These are phyloP conservation scores for Talaromyces rugulosus DNA, from an alignment of 2,329 filamentous ascomycete species.

Conservation along the genomic window DNA sequence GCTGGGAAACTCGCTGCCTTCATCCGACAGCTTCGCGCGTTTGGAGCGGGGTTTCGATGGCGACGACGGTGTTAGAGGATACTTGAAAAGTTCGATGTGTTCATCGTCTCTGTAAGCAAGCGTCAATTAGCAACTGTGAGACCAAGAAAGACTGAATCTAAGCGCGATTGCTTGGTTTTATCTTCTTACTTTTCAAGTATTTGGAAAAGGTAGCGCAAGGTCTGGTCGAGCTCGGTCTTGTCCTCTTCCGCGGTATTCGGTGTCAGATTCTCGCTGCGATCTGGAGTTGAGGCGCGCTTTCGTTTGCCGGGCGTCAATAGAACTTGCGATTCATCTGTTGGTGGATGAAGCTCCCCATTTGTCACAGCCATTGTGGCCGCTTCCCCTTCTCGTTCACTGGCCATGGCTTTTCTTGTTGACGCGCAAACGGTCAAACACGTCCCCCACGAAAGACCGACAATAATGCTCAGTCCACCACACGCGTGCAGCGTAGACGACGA, in stretches of 20 bases:
- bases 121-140: constrained; percentile 14
- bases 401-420: constrained; percentile 23
- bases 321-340: constrained; percentile 24
- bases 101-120: constrained; percentile 36
- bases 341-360: constrained; percentile 31
- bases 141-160: background rate
- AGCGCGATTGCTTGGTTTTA: background rate
- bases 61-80: constrained; percentile 30
- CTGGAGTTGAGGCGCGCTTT: constrained; percentile 35
- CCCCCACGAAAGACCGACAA: constrained; percentile 8
- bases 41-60: constrained; percentile 39
- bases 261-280: constrained; percentile 23
- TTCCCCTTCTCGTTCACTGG: constrained; percentile 33
- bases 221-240: constrained; percentile 31
- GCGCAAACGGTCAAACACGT: constrained; percentile 13
- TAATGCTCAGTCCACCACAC: constrained; percentile 7
- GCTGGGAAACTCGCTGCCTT: constrained; percentile 29
- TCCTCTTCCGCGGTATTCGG: constrained; percentile 22
- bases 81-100: constrained; percentile 40
- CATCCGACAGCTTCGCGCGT: constrained; percentile 37
- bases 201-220: constrained; percentile 15
- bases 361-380: constrained; percentile 26
- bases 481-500: background rate
- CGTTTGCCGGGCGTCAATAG: constrained; percentile 37
- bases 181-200: constrained; percentile 9